Conservation (phyloP, 2,329 filamentous ascomycete species). For the Aspergillus oerlinghausenensis region DNA sequence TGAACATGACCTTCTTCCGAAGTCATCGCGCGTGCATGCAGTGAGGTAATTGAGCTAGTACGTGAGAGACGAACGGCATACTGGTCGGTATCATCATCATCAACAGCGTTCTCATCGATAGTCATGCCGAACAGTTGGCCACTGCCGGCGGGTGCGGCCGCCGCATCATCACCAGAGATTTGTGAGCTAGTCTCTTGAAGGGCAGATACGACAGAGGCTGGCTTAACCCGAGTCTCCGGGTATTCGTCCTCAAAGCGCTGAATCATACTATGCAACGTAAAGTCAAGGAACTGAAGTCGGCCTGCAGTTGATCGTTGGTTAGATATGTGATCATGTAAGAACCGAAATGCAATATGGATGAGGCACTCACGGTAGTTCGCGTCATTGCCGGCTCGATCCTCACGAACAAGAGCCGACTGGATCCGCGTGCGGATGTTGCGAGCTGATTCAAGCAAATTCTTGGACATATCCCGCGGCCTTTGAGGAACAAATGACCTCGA, state of each 20-base stretch:
- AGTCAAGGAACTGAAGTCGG: conserved; percentile 78
- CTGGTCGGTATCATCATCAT: conserved; percentile 40
- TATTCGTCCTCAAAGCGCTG: conserved; percentile 95
- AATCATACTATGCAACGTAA: conserved; percentile 86
- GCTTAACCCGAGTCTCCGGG: conserved; percentile 69
- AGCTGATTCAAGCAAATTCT: conserved; percentile 79
- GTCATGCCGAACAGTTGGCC: conserved; percentile 19
- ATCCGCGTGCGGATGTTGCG: conserved; percentile 81
- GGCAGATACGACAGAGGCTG: conserved; percentile 15
- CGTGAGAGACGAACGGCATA: conserved; percentile 50
- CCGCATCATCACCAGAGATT: conserved; percentile 30
- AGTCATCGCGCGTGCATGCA: conserved; percentile 60
- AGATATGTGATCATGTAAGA: not conserved
- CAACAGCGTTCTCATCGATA: conserved; percentile 31
- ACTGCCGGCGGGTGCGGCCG: conserved; percentile 29
- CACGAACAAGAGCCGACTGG: conserved; percentile 76
- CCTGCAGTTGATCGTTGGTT: conserved; percentile 40
- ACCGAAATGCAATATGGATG: conserved; percentile 19
- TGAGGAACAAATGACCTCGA: conserved; percentile 46
- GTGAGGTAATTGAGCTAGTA: conserved; percentile 62
- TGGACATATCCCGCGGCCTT: conserved; percentile 88
- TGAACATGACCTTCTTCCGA: conserved; percentile 68
- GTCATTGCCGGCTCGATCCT: conserved; percentile 65
- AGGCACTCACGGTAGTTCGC: conserved; percentile 66
- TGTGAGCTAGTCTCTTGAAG: conserved; percentile 29